Evolutionary conservation across 345 rosid genomes (phyloP), one percentile per base, ranked within the genome.

Genomic region (Salix koriyanagi): DNA sequence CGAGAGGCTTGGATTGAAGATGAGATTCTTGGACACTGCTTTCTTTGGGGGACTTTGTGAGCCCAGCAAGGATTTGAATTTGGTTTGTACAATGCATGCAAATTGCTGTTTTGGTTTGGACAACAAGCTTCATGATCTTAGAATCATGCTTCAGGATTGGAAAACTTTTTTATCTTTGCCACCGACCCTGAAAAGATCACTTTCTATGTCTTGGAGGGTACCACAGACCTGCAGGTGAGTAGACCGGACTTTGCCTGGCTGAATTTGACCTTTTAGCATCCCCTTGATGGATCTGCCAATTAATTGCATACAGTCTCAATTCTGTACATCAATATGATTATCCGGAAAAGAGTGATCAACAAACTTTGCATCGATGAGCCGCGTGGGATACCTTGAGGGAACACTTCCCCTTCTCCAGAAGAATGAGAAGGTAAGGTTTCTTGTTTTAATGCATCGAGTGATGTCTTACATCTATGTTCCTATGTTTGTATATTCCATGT

Each of bases 31-130:
- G 84, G 89, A 89, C 82, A 91, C 96, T 6, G 83, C 76, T n/a
- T 91, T 82, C 76, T 93, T 90, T 62, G 98, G 98, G 16, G 98
- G 98, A 72, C 79, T 93, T n/a, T 93, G 95, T 85, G 98, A 93
- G 71, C 93, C 94, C 18, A 93, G 98, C 82, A 86, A 79, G 76
- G 91, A 93, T 84, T 66, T 91, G 77, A 91, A 88, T 77, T 66
- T 78, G 71, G 98, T 90, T 78, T 84, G 92, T 75, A 93, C 98
- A 14, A 93, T 93, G 97, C 98, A 93, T 48, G 92, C 90, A n/a
- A 93, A 93, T 80, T 93, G 95, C 73, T 93, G 98, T 80, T 75
- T 69, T 28, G 98, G 98, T 69, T 69, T 93, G 90, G 89, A 85
- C 16, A 89, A 84, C 82, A 93, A 93, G 86, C 87, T 93, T 81